A percentile compares a stretch with the other conserved stretches of the same genome.
phyloP scores from a whole-genome alignment of 2,329 filamentous ascomycete species.

The Fusarium verticillioides region DNA sequence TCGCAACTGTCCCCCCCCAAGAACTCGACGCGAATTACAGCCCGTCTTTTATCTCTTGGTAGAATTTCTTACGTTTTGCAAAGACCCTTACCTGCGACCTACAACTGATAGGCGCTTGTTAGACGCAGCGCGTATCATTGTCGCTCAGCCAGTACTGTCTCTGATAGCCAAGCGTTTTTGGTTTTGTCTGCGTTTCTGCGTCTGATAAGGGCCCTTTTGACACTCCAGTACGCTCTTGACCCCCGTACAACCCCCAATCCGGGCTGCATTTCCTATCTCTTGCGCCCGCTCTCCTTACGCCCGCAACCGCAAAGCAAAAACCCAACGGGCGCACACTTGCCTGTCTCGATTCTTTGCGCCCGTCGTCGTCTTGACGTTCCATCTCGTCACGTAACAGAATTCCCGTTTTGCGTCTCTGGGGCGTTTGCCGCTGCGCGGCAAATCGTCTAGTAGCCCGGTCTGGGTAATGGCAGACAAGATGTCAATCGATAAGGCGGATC shows the following conservation, averaged over 20 bases:
- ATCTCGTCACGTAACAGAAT: constrained; percentile 50
- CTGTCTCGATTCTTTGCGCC: constrained; percentile 44
- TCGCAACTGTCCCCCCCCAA: constrained; percentile 46
- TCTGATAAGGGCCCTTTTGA: constrained; percentile 18
- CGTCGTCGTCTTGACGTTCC: constrained; percentile 45
- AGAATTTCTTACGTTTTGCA: constrained; percentile 47
- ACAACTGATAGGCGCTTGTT: constrained; percentile 45
- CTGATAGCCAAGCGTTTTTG: constrained; percentile 29
- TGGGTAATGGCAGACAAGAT: constrained; percentile 72
- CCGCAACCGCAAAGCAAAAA: constrained; percentile 53
- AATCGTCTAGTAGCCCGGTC: constrained; percentile 47
- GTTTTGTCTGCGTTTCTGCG: constrained; percentile 20
- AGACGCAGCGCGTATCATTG: constrained; percentile 41
- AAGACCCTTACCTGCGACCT: constrained; percentile 41
- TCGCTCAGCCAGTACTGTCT: constrained; percentile 27
- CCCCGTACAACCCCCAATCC: constrained; percentile 47
- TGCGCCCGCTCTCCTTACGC: constrained; percentile 52
- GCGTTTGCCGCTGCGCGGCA: constrained; percentile 53
- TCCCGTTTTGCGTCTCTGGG: constrained; percentile 51
- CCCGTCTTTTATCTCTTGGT: constrained; percentile 47
- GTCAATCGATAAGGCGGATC: constrained; percentile 69
- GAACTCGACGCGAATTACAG: constrained; percentile 44
- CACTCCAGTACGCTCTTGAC: constrained; percentile 6
- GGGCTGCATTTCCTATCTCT: constrained; percentile 42
- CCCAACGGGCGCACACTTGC: constrained; percentile 50